phyloP scores from a whole-genome alignment of 352 stramenopile species.

The Phytopythium oedochilum region DNA sequence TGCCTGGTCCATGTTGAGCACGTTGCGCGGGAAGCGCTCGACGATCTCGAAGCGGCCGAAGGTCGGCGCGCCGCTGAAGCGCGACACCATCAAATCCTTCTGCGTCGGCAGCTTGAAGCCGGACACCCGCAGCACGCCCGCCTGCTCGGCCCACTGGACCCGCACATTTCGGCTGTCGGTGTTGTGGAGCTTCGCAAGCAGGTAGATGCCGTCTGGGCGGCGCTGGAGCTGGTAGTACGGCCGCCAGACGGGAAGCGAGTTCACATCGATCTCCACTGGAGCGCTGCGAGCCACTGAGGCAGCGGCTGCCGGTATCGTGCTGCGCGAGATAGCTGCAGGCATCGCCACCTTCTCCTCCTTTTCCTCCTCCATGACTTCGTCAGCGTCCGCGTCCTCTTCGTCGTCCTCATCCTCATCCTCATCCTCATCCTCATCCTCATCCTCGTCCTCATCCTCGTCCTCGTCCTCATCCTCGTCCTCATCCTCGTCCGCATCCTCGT shows the following conservation, averaged over 20 bases:
- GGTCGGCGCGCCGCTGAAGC: conserved; percentile 43
- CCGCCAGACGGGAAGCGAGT: conserved; percentile 40
- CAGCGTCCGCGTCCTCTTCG: conserved; percentile 14
- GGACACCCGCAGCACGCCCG: conserved; percentile 33
- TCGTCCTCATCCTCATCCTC: conserved; percentile 9
- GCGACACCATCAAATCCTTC: conserved; percentile 51
- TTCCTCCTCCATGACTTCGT: conserved; percentile 12
- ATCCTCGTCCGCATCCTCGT: conserved; percentile 8
- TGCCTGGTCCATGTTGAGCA: conserved; percentile 46
- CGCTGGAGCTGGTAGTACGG: conserved; percentile 63
- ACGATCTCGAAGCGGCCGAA: conserved; percentile 67
- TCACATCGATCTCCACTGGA: conserved; percentile 12
- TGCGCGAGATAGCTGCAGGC: not conserved
- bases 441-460: conserved; percentile 5
- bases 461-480: conserved; percentile 14
- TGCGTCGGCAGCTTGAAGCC: conserved; percentile 49
- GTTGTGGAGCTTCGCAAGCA: conserved; percentile 25
- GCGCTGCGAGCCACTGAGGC: not conserved
- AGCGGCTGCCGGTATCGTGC: not conserved
- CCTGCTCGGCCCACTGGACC: conserved; percentile 36
- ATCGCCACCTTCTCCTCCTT: conserved; percentile 12
- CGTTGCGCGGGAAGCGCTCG: conserved; percentile 39
- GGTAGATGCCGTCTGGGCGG: conserved; percentile 34
- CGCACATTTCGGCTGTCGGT: conserved; percentile 27
- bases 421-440: conserved; percentile 12